phyloP scores from a whole-genome alignment of 495 filamentous ascomycete species.

The Choiromyces venosus region DNA sequence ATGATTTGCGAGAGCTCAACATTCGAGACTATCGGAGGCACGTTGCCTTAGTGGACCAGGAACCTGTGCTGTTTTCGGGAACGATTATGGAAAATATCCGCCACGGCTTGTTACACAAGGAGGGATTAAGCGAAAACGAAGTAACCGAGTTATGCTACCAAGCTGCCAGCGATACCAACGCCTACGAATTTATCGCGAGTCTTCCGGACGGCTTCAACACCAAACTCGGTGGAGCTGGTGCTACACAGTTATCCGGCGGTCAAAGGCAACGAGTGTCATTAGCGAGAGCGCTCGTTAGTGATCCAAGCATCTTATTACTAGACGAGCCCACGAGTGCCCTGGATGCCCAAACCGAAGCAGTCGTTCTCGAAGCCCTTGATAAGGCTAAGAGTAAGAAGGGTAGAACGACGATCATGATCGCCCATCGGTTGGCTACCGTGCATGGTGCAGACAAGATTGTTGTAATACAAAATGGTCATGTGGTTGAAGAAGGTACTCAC shows the following conservation, averaged over 20 bases:
- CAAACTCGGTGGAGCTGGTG: conserved; percentile 48
- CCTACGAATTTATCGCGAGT: conserved; percentile 46
- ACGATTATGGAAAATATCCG: conserved; percentile 67
- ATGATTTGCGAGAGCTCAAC: conserved; percentile 54
- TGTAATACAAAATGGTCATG: conserved; percentile 49
- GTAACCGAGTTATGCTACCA: conserved; percentile 41
- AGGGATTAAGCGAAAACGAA: conserved; percentile 37
- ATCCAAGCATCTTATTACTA: conserved; percentile 50
- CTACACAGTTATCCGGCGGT: conserved; percentile 51
- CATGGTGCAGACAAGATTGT: conserved; percentile 51
- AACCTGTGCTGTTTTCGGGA: conserved; percentile 58
- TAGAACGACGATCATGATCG: conserved; percentile 49
- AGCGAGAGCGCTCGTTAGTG: conserved; percentile 49
- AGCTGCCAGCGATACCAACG: conserved; percentile 45
- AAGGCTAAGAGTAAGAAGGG: conserved; percentile 23
- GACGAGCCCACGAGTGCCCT: conserved; percentile 58
- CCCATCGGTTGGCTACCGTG: conserved; percentile 57
- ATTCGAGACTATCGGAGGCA: conserved; percentile 53
- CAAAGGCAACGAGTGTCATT: conserved; percentile 62
- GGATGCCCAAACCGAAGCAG: conserved; percentile 48
- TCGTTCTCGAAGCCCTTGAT: conserved; percentile 49
- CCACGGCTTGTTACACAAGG: conserved; percentile 56
- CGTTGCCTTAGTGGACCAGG: conserved; percentile 62
- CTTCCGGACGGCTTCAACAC: conserved; percentile 50
- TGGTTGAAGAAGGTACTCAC: conserved; percentile 52